A percentile compares a stretch with the other conserved stretches of the same genome.
Evolutionary conservation across 176 grass and related monocot species (phyloP).

Genomic region (Elaeis guineensis): DNA sequence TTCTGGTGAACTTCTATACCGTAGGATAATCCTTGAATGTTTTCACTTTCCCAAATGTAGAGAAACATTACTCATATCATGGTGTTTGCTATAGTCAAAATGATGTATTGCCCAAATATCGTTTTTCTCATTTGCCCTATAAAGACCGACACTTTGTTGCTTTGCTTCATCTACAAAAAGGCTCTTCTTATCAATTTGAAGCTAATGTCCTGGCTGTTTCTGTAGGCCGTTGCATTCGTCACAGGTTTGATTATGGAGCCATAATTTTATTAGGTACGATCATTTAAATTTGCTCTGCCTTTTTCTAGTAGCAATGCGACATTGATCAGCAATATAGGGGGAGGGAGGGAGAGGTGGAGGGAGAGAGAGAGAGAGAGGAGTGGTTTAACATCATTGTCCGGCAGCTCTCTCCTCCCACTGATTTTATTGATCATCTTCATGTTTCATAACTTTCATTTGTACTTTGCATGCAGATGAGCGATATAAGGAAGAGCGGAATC

Average conservation of each 20-base stretch:
- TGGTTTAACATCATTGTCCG: too few relatives aligned
- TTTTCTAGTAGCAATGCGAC: too few relatives aligned
- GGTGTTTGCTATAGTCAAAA: too few relatives aligned
- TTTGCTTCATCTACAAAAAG: constrained; percentile 8
- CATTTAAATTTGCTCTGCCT: neutral
- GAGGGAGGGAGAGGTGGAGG: too few relatives aligned
- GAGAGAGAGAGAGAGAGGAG: too few relatives aligned
- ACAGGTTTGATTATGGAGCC: constrained; percentile 88
- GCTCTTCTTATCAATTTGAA: neutral
- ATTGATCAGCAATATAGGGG: too few relatives aligned
- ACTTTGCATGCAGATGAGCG: constrained; percentile 63
- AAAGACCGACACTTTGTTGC: neutral
- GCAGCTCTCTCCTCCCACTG: neutral
- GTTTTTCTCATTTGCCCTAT: too few relatives aligned
- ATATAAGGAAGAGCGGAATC: constrained; percentile 67
- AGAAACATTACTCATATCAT: too few relatives aligned
- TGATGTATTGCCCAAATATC: too few relatives aligned
- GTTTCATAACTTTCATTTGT: constrained; percentile 19
- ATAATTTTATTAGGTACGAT: constrained; percentile 84
- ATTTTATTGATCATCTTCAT: neutral
- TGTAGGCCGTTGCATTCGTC: constrained; percentile 87
- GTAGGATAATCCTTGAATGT: too few relatives aligned
- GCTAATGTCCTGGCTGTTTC: neutral
- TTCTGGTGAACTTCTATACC: too few relatives aligned
- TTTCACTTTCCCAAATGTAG: too few relatives aligned